Evolutionary conservation across 2,329 filamentous ascomycete genomes (phyloP).

Genomic region (Paecilomyces sp.): DNA sequence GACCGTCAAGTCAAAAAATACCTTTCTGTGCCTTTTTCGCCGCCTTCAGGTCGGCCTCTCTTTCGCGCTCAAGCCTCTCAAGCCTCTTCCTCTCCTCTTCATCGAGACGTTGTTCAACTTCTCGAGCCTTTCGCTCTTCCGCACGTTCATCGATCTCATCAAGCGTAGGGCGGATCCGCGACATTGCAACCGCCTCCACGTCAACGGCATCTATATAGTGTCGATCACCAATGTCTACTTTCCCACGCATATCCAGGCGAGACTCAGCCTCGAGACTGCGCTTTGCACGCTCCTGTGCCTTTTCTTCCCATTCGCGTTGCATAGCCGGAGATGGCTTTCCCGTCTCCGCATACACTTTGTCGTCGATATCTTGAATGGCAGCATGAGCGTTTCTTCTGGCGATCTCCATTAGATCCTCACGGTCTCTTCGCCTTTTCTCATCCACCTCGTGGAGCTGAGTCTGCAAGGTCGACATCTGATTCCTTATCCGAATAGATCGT

Average conservation of each 20-base stretch:
- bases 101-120: conserved; percentile 56
- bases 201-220: conserved; percentile 71
- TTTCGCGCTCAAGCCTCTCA: conserved; percentile 36
- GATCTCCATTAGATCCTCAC: conserved; percentile 65
- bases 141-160: conserved; percentile 79
- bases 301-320: conserved; percentile 70
- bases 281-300: conserved; percentile 62
- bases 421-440: conserved; percentile 62
- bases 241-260: conserved; percentile 49
- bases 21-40: conserved; percentile 21
- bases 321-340: conserved; percentile 64
- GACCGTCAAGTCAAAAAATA: conserved; percentile 8
- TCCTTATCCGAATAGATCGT: conserved; percentile 64
- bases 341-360: conserved; percentile 68
- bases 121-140: conserved; percentile 61
- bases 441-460: conserved; percentile 63
- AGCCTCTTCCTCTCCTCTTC: conserved; percentile 58
- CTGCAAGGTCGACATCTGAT: conserved; percentile 73
- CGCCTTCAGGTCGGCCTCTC: conserved; percentile 29
- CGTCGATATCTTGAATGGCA: conserved; percentile 71
- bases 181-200: conserved; percentile 70
- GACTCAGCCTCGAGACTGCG: conserved; percentile 50
- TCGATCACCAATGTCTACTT: conserved; percentile 67
- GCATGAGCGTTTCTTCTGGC: conserved; percentile 83
- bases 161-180: conserved; percentile 71